Conservation (phyloP, 2,329 filamentous ascomycete species). For the Trichophyton rubrum region DNA sequence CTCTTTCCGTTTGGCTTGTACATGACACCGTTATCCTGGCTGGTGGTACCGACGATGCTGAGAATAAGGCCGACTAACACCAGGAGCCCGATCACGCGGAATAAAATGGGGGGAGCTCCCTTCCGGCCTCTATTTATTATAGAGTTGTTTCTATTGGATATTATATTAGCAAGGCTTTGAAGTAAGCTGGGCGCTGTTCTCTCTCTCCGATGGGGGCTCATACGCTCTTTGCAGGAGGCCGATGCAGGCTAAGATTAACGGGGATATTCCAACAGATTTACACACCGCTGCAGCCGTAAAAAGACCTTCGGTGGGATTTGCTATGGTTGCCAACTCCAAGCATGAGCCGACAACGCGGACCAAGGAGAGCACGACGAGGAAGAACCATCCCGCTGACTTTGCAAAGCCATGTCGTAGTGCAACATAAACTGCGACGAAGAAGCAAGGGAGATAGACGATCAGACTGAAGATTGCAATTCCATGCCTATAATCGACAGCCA, state of each 20-base stretch:
- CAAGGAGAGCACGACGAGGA: conserved; percentile 41
- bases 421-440: conserved; percentile 21
- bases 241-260: conserved; percentile 36
- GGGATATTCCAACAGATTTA: conserved; percentile 38
- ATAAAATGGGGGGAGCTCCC: neutral
- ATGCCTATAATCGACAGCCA: conserved; percentile 22
- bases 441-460: conserved; percentile 26
- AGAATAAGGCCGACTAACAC: neutral
- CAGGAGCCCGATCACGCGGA: neutral
- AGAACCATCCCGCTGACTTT: conserved; percentile 41
- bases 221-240: conserved; percentile 33
- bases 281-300: conserved; percentile 35
- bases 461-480: conserved; percentile 24
- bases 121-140: neutral
- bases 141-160: neutral
- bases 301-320: conserved; percentile 26
- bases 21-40: neutral
- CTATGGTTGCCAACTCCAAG: conserved; percentile 40
- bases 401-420: conserved; percentile 28
- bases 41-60: neutral
- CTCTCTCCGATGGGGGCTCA: conserved; percentile 7
- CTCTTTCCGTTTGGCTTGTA: neutral
- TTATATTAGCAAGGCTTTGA: neutral
- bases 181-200: neutral
- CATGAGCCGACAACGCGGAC: conserved; percentile 40